Evolutionary conservation across 805 yeast genomes (phyloP).

Genomic region (Saturnispora quitensis): DNA sequence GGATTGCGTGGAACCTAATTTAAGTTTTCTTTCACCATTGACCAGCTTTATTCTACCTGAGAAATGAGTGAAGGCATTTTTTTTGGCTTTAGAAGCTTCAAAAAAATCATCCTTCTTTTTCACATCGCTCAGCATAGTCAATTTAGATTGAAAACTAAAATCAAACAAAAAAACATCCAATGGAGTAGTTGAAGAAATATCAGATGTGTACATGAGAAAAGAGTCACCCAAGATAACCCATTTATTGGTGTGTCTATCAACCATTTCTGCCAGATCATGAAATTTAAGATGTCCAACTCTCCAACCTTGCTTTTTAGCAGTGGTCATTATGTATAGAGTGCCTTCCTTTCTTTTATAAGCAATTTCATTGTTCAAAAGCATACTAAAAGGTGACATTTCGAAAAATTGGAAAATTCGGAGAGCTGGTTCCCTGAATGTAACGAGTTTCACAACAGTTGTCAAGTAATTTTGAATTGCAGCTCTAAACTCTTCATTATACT

Average conservation of each 20-base stretch:
- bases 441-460: conserved; percentile 45
- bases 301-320: conserved; percentile 91
- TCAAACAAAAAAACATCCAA: conserved; percentile 91
- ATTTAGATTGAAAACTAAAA: conserved; percentile 45
- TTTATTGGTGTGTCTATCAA: conserved; percentile 79
- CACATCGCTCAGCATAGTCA: conserved; percentile 24
- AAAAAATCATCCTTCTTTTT: not conserved
- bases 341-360: conserved; percentile 89
- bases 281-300: conserved; percentile 81
- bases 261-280: conserved; percentile 76
- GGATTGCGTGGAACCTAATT: conserved; percentile 59
- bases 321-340: conserved; percentile 63
- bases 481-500: conserved; percentile 27
- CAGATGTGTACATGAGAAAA: conserved; percentile 77
- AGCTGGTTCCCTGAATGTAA: conserved; percentile 70
- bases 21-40: conserved; percentile 70
- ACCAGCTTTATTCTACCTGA: conserved; percentile 55
- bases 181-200: conserved; percentile 78
- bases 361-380: conserved; percentile 71
- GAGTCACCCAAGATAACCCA: conserved; percentile 88
- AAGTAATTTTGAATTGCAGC: conserved; percentile 58
- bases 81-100: not conserved
- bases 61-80: conserved; percentile 26
- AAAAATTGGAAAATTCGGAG: conserved; percentile 78
- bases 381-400: conserved; percentile 83